Evolutionary conservation across 2,329 filamentous ascomycete species (phyloP), one percentile per base, ranked within the genome.

Genomic region (Plectosphaerella plurivora): DNA sequence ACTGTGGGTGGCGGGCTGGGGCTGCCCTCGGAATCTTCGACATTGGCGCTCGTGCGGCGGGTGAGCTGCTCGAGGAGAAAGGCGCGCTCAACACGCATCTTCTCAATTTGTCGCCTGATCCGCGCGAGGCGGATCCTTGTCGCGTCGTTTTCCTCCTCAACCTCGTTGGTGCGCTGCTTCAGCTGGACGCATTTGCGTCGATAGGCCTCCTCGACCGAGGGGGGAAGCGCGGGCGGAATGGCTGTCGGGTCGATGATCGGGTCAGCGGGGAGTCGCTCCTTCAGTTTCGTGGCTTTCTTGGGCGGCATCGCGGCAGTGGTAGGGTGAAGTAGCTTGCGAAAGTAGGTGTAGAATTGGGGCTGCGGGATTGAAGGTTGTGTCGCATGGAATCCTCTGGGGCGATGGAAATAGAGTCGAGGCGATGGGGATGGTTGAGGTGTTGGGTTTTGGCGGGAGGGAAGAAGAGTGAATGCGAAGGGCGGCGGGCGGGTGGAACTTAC

Each of bases 151-250:
- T 91, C 87, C 55, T 91, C 86, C 68, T 97, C 92, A 62, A 97
- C 90, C 68, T 97, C 92, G 67, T 86, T 88, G 58, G 94, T 89
- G 55, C 94, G 88, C 62, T 90, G 88, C 73, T 95, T 95, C 20
- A 99, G 82, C 62, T 95, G 89, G 66, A 97, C 91, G 70, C 93
- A 97, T 83, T 99, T 97, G 59, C 90, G 84, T 63, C 94, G 91
- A 73, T 97, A 99, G 49, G 93, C 92, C 68, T 93, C 88, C 72
- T 99, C 93, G 57, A 97, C 91, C 15, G 91, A 96, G 15, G 94
- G 93, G 18, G 93, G 91, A 4, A 88, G 76, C 41, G 82, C 72
- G 15, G 83, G 82, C 28, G 82, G 82, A 51, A 82, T 74, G 55
- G 74, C 73, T 68, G 63, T 67, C 63, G 60, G 59, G 68, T 70